Conservation (phyloP, 2,329 filamentous ascomycete genomes). For the Pseudocercospora eumusae region DNA sequence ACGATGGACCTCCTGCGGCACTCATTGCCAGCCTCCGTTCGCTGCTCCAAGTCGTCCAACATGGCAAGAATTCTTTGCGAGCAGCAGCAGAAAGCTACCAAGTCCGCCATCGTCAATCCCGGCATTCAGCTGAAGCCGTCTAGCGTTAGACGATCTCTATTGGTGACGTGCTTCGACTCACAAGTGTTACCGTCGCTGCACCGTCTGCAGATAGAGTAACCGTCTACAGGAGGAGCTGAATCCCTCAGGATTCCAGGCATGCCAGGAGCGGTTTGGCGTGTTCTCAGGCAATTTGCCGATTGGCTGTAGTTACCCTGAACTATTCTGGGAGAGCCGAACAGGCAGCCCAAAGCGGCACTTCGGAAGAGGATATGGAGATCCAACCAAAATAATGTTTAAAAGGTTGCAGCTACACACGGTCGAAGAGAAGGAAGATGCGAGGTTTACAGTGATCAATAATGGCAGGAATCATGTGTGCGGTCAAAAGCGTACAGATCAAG, state of each 20-base stretch:
- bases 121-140: slow-evolving; percentile 1
- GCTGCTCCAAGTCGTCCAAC: slow-evolving; percentile 1
- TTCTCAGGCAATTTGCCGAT: background rate
- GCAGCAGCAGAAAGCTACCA: background rate
- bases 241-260: slow-evolving; percentile 1
- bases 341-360: background rate
- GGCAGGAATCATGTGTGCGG: no score
- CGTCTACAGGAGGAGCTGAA: background rate
- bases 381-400: no score
- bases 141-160: slow-evolving; percentile 1
- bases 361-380: no score
- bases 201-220: background rate
- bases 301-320: background rate
- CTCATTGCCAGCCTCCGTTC: slow-evolving; percentile 3
- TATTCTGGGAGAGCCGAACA: slow-evolving; percentile 1
- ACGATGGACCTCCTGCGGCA: background rate
- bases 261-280: background rate
- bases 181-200: background rate
- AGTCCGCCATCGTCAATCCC: slow-evolving; percentile 1
- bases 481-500: no score
- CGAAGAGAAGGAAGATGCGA: no score
- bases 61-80: background rate
- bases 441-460: no score
- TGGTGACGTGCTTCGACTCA: background rate
- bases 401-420: no score